These are phyloP conservation scores for Nicotiana noctiflora DNA, from an alignment of 257 asterid species.

Conservation along the genomic window DNA sequence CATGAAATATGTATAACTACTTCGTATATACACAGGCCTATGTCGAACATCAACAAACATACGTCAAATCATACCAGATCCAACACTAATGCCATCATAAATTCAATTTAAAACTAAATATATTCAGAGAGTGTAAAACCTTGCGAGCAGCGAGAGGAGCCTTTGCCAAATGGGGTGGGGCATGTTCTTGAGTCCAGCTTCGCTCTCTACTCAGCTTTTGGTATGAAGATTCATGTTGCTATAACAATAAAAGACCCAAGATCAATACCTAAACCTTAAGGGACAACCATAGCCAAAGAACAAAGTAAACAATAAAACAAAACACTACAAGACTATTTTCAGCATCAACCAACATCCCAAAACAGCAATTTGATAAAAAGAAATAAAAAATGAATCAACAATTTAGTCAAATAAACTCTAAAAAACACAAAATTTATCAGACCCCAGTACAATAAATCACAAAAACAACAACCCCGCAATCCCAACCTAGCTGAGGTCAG, in stretches of 20 bases:
- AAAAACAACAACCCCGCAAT: neutral
- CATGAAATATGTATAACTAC: constrained; percentile 47
- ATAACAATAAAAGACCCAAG: constrained; percentile 28
- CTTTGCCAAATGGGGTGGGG: constrained; percentile 40
- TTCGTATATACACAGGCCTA: constrained; percentile 11
- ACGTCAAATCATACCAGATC: constrained; percentile 1
- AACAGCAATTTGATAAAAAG: too few species aligned
- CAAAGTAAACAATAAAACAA: neutral
- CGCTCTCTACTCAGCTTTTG: constrained; percentile 54
- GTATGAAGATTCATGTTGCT: constrained; percentile 61
- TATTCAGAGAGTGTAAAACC: constrained; percentile 37
- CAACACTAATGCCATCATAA: constrained; percentile 6
- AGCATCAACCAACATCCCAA: neutral
- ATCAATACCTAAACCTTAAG: constrained; percentile 20
- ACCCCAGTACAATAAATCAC: neutral
- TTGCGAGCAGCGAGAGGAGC: constrained; percentile 41
- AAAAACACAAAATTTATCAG: neutral
- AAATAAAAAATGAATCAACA: neutral
- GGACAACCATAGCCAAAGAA: neutral
- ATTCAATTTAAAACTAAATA: neutral
- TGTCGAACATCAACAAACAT: constrained; percentile 3
- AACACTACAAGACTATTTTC: neutral
- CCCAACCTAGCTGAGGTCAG: neutral
- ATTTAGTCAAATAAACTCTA: neutral
- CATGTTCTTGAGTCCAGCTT: constrained; percentile 48